phyloP scores from a whole-genome alignment of 768 basidiomycete genomes.

The Lactarius evosmus region DNA sequence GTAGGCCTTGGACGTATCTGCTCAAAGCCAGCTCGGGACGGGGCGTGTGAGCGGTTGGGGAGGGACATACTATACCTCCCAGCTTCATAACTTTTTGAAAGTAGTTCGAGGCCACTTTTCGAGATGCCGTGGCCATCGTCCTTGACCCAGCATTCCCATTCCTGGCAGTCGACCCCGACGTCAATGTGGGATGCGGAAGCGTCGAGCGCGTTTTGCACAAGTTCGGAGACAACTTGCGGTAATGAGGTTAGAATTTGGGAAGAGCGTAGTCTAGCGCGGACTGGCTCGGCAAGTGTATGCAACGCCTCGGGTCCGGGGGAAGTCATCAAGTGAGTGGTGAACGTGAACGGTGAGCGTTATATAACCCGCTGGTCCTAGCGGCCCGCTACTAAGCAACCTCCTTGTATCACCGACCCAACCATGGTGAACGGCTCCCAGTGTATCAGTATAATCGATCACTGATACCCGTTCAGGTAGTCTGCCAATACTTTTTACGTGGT shows the following conservation, averaged over 20 bases:
- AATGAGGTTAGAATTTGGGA: slow-evolving; percentile 81
- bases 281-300: slow-evolving; percentile 49
- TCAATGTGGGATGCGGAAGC: slow-evolving; percentile 68
- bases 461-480: slow-evolving; percentile 43
- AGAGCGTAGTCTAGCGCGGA: slow-evolving; percentile 72
- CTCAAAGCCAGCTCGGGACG: background rate
- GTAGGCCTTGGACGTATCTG: slow-evolving; percentile 76
- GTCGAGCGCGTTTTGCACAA: slow-evolving; percentile 89
- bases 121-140: slow-evolving; percentile 83
- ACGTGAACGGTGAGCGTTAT: background rate
- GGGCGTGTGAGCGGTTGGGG: background rate
- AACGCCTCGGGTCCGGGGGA: slow-evolving; percentile 3
- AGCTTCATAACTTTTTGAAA: slow-evolving; percentile 50
- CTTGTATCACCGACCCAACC: background rate
- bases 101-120: slow-evolving; percentile 51
- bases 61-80: slow-evolving; percentile 64
- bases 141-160: slow-evolving; percentile 81
- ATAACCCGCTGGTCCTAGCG: background rate
- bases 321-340: background rate
- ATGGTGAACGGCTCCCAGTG: slow-evolving; percentile 12
- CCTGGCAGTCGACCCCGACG: slow-evolving; percentile 66
- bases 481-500: slow-evolving; percentile 58
- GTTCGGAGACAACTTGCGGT: slow-evolving; percentile 74
- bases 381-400: background rate
- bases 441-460: background rate